Evolutionary conservation across 768 basidiomycete genomes (phyloP).

Genomic region (Lanmaoa pseudosensibilis): DNA sequence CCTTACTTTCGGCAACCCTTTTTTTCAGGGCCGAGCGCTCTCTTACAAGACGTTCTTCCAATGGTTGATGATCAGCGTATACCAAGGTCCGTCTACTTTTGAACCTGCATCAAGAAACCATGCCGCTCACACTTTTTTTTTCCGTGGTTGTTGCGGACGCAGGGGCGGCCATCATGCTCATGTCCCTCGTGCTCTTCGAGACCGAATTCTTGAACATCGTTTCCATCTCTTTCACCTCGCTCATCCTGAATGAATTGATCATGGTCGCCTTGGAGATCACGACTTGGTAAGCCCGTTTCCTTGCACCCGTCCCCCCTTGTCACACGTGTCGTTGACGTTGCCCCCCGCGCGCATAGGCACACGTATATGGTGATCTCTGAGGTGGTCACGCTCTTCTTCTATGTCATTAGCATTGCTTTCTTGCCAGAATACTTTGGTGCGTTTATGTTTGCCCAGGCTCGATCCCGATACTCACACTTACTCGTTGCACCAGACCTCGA

Average conservation of each 20-base stretch:
- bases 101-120: neutral
- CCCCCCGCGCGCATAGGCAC: slow-evolving; percentile 57
- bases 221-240: slow-evolving; percentile 94
- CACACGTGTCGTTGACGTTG: neutral
- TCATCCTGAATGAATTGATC: slow-evolving; percentile 95
- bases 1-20: neutral
- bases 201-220: slow-evolving; percentile 98
- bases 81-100: slow-evolving; percentile 67
- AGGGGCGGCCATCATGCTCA: slow-evolving; percentile 99
- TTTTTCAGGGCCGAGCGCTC: slow-evolving; percentile 82
- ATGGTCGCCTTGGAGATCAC: slow-evolving; percentile 99
- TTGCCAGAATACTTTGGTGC: slow-evolving; percentile 96
- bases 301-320: neutral
- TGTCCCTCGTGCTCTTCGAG: slow-evolving; percentile 94
- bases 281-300: slow-evolving; percentile 65
- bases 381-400: slow-evolving; percentile 83
- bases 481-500: slow-evolving; percentile 65
- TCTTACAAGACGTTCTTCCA: slow-evolving; percentile 99
- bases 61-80: slow-evolving; percentile 96
- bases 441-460: slow-evolving; percentile 21
- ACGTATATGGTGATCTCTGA: slow-evolving; percentile 93
- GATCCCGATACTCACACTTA: neutral
- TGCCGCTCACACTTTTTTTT: neutral
- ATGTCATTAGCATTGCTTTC: slow-evolving; percentile 89
- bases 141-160: neutral